Evolutionary conservation across 2,329 filamentous ascomycete species (phyloP), one percentile per base, ranked within the genome.

Genomic region (Aspergillus ochraceoroseus): DNA sequence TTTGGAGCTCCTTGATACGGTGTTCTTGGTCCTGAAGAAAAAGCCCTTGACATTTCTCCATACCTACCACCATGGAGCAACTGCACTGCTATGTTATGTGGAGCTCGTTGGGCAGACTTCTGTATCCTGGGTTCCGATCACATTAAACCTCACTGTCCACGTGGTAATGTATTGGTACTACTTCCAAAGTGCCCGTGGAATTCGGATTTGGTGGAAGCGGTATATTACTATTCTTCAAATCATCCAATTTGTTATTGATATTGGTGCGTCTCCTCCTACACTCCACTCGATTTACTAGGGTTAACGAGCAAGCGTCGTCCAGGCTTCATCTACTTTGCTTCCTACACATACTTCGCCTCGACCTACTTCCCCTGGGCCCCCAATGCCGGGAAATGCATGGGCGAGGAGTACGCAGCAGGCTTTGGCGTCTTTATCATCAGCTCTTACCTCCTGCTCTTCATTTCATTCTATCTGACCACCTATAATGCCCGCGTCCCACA

Each of bases 161-260:
- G 90, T 96, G 44, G 85, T 95, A 64, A 96, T 96, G 90, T 96
- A 96, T 83, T 95, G 89, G 89, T 96, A 96, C 82, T 96, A 96
- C 80, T 96, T 96, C 83, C 90, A 96, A 77, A 90, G 87, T 62
- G 89, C 90, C 39, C 88, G 90, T 56, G 92, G 92, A 55, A 80
- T 96, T 68, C 83, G 83, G 61, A 92, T 95, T 71, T 95, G 89
- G 89, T 96, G 90, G 90, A 96, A 96, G 84, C 87, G 95, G 73
- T 96, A 90, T 84, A 94, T 96, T 65, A 96, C 90, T 57, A 85
- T 89, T 63, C 84, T 95, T 62, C 90, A 96, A 72, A 96, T 96
- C 68, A 80, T 86, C 59, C 90, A 96, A 68, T 96, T 96, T 72
- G 79, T 96, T 65, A 90, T 96, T 67, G 90, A 95, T 70, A 83